phyloP scores from a whole-genome alignment of 768 basidiomycete species.

The Crassisporium funariophilum region DNA sequence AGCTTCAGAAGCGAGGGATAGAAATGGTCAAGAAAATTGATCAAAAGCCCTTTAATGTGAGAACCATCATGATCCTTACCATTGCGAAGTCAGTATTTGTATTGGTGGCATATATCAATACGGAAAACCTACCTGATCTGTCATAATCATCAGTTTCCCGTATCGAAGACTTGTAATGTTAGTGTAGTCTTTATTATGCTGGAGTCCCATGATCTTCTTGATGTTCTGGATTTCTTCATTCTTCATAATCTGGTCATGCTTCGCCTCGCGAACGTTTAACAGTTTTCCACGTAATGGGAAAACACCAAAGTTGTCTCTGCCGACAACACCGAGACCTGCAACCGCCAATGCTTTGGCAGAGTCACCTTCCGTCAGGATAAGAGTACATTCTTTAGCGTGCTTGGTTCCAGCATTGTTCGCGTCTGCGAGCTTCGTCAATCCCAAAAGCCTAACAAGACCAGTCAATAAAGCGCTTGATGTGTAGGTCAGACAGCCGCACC shows the following conservation, averaged over 20 bases:
- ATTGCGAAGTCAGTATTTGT: not conserved
- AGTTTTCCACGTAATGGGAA: conserved; percentile 97
- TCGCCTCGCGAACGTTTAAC: conserved; percentile 96
- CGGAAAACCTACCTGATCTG: conserved; percentile 79
- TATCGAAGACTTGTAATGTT: conserved; percentile 75
- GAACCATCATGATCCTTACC: conserved; percentile 99
- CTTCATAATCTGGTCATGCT: conserved; percentile 95
- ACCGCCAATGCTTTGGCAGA: conserved; percentile 97
- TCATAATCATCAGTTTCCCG: conserved; percentile 98
- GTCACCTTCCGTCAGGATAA: conserved; percentile 98
- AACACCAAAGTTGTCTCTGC: conserved; percentile 95
- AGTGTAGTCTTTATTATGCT: conserved; percentile 89
- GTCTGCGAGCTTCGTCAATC: conserved; percentile 91
- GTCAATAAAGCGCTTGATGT: not conserved
- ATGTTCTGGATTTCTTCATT: conserved; percentile 97
- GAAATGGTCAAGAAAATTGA: conserved; percentile 97
- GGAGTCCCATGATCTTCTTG: conserved; percentile 97
- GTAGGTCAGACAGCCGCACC: conserved; percentile 47
- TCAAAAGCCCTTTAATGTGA: conserved; percentile 99
- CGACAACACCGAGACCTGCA: conserved; percentile 92
- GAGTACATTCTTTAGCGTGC: conserved; percentile 79
- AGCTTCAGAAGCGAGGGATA: conserved; percentile 92
- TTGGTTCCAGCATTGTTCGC: conserved; percentile 96
- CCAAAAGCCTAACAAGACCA: conserved; percentile 64
- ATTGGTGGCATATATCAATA: not conserved